Evolutionary conservation across 129 eudicot genomes (phyloP).

Genomic region (Helianthus tuberosus): DNA sequence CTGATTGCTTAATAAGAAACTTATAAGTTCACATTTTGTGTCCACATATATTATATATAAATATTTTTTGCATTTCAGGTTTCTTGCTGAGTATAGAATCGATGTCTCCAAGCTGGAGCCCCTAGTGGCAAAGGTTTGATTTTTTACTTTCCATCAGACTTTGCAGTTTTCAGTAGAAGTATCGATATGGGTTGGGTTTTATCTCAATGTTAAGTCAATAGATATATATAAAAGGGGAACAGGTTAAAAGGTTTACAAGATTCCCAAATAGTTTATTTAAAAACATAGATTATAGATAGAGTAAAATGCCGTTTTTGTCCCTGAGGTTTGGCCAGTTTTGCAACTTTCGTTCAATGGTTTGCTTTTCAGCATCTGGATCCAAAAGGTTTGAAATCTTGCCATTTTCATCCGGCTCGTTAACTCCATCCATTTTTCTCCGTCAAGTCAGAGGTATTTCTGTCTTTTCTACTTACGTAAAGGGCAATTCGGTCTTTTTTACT

Average conservation of each 20-base stretch:
- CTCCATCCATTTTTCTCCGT: too few relatives aligned
- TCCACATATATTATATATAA: neutral
- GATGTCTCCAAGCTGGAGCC: slow-evolving; percentile 97
- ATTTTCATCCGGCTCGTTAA: too few relatives aligned
- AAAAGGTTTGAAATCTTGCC: too few relatives aligned
- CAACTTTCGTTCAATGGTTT: too few relatives aligned
- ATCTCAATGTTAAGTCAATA: neutral
- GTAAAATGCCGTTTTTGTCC: too few relatives aligned
- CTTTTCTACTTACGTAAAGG: too few relatives aligned
- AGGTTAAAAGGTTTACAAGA: neutral
- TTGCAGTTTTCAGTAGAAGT: neutral
- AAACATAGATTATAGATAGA: too few relatives aligned
- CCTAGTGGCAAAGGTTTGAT: slow-evolving; percentile 90
- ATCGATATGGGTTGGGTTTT: neutral
- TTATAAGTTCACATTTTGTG: neutral
- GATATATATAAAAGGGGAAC: neutral
- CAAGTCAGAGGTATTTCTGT: too few relatives aligned
- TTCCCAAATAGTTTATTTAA: neutral
- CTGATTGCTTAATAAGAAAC: neutral
- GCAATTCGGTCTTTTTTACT: too few relatives aligned
- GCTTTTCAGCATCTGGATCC: too few relatives aligned
- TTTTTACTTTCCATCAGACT: slow-evolving; percentile 1
- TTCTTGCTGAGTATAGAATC: slow-evolving; percentile 76
- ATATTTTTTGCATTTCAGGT: slow-evolving; percentile 46
- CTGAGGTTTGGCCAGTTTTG: too few relatives aligned